phyloP scores from a whole-genome alignment of 768 basidiomycete species.

The Boletus subcaerulescens region DNA sequence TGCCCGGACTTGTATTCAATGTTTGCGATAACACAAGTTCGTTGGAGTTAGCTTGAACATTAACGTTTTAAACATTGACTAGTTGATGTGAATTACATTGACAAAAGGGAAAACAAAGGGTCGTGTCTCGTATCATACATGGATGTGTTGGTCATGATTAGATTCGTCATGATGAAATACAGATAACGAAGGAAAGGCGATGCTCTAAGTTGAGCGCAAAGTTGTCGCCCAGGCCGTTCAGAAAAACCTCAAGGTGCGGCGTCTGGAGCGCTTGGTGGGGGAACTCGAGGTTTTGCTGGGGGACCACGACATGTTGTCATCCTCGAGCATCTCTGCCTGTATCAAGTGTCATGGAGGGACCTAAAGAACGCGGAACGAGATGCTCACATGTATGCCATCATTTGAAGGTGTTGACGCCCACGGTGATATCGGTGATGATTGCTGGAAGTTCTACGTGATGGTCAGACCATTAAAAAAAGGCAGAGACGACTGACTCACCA shows the following conservation, averaged over 20 bases:
- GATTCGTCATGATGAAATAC: not conserved
- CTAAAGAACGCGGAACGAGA: not conserved
- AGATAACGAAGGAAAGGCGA: not conserved
- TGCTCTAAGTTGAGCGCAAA: not conserved
- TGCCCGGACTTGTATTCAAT: not conserved
- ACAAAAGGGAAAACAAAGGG: not conserved
- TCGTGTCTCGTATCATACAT: slow-evolving; percentile 13
- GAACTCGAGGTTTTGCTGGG: not conserved
- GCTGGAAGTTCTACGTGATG: slow-evolving; percentile 4
- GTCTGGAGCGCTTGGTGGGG: slow-evolving; percentile 6
- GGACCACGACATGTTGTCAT: slow-evolving; percentile 30
- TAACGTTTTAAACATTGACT: too few species aligned
- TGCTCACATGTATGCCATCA: slow-evolving; percentile 17
- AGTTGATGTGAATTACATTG: not conserved
- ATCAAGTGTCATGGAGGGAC: not conserved
- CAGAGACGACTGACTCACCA: slow-evolving; percentile 14
- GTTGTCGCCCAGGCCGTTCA: not conserved
- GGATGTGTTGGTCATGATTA: slow-evolving; percentile 1
- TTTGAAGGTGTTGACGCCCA: not conserved
- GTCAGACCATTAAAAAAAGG: not conserved
- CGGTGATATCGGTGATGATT: slow-evolving; percentile 10
- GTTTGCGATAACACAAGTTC: not conserved
- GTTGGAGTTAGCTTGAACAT: not conserved
- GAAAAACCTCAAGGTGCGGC: slow-evolving; percentile 8
- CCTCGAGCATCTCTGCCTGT: slow-evolving; percentile 29